A percentile compares a stretch with the other conserved stretches of the same genome.
These are phyloP conservation scores for Eragrostis tef DNA, from an alignment of 202 grass and related monocot genomes.

Conservation along the genomic window DNA sequence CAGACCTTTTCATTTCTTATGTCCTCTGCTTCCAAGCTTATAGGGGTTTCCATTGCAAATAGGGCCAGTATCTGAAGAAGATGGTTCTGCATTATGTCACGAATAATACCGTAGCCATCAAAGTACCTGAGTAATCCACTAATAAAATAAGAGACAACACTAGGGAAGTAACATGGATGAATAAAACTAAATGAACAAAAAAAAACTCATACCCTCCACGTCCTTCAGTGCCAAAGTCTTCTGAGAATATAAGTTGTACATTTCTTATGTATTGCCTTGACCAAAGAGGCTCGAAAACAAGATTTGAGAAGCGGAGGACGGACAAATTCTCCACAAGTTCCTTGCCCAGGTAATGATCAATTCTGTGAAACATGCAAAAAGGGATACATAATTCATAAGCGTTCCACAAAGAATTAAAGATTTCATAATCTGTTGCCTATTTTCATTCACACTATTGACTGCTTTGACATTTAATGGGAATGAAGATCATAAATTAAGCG, in stretches of 20 bases:
- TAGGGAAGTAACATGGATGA: slow-evolving; percentile 15
- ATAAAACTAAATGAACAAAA: slow-evolving; percentile 4
- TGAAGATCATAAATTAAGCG: background rate
- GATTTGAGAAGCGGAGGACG: slow-evolving; percentile 96
- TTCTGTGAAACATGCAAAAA: slow-evolving; percentile 57
- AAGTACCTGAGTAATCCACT: slow-evolving; percentile 73
- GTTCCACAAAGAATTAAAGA: slow-evolving; percentile 31
- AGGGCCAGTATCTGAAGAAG: slow-evolving; percentile 95
- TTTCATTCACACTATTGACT: background rate
- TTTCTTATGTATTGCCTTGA: slow-evolving; percentile 97
- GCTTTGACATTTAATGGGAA: slow-evolving; percentile 11
- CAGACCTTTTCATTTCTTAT: slow-evolving; percentile 98
- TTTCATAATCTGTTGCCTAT: background rate
- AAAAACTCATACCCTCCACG: slow-evolving; percentile 75
- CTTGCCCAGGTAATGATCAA: slow-evolving; percentile 95
- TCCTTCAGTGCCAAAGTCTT: slow-evolving; percentile 98
- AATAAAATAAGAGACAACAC: slow-evolving; percentile 44
- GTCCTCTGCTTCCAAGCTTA: slow-evolving; percentile 96
- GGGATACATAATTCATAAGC: slow-evolving; percentile 23
- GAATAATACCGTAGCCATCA: slow-evolving; percentile 91
- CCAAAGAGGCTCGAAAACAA: slow-evolving; percentile 98
- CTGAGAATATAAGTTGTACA: slow-evolving; percentile 95
- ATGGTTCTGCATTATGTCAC: slow-evolving; percentile 99
- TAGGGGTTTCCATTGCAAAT: slow-evolving; percentile 99
- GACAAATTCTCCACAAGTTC: slow-evolving; percentile 94